Evolutionary conservation across 768 basidiomycete species (phyloP), one percentile per base, ranked within the genome.

Genomic region (Zangia roseola): DNA sequence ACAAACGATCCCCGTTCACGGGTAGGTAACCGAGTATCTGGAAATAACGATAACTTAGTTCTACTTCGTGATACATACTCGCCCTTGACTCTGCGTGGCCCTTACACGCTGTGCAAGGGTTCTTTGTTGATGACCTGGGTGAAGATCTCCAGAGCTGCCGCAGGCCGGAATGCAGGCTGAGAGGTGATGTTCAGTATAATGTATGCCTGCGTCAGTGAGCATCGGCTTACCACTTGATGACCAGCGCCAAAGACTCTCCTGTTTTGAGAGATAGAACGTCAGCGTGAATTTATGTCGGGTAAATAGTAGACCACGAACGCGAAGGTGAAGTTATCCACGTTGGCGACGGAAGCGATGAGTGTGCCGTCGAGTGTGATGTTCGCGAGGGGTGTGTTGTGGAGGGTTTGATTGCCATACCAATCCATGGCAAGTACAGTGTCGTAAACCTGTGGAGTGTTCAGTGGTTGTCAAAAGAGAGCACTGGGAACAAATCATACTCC

Each of bases 251-350:
- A 84, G 0, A 86, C 74, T 10, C 81, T 72, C 51, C 82, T 83
- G 34, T 20, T 14, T n/a, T n/a, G n/a, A n/a, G 34, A 4, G 45
- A 23, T 14, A 19, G 10, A 21, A 33, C 14, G 28, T 43, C 23
- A 30, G 26, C 14, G 5, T 21, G n/a, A 20, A 20, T 30, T 10
- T 10, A 19, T n/a, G 16, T 26, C 3, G 0, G 20, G 38, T n/a
- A 26, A 26, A 10, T 10, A 21, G 24, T 24, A 10, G 30, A 28
- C 14, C 21, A 75, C 82, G 57, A 49, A 84, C 82, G 82, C 84
- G 61, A 86, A 86, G 0, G 79, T 71, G 59, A 85, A 84, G 49
- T 82, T 82, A 51, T 80, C 81, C 30, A 86, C 78, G 43, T 84
- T 84, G 60, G 82, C 76, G 16, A 84, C 72, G 0, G 81, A 77